Conservation (phyloP, 331 rosid genomes). For the Prunus yedoensis region DNA sequence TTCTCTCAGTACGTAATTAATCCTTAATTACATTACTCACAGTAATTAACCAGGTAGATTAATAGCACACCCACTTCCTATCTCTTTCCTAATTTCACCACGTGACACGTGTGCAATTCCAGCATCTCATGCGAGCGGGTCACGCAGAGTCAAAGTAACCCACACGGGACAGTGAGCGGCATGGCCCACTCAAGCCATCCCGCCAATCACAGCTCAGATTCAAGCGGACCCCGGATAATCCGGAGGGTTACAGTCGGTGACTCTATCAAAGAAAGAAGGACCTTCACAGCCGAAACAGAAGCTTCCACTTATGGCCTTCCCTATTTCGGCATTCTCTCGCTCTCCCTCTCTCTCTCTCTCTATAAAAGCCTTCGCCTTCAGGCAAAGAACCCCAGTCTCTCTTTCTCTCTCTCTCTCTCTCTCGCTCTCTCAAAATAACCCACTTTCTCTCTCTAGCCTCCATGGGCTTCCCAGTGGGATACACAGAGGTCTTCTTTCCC, state of each 20-base stretch:
- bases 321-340: not conserved
- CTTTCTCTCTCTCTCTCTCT: constrained; percentile 10
- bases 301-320: constrained; percentile 27
- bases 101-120: constrained; percentile 27
- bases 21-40: not conserved
- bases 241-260: not conserved
- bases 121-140: not conserved
- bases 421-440: not conserved
- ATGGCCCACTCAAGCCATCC: not conserved
- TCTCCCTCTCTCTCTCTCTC: constrained; percentile 3
- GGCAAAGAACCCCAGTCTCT: not conserved
- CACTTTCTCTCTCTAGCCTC: constrained; percentile 13
- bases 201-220: not conserved
- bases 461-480: constrained; percentile 93
- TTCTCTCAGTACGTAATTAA: not conserved
- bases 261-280: not conserved
- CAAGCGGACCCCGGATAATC: not conserved
- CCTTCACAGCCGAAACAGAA: constrained; percentile 30
- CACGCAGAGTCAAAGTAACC: not conserved
- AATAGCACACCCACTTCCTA: constrained; percentile 15
- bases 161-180: not conserved
- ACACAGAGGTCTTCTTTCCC: constrained; percentile 72
- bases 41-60: not conserved
- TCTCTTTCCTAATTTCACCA: constrained; percentile 27
- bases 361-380: constrained; percentile 1